Evolutionary conservation across 2,329 filamentous ascomycete species (phyloP).

Genomic region (Penicillium sp.): DNA sequence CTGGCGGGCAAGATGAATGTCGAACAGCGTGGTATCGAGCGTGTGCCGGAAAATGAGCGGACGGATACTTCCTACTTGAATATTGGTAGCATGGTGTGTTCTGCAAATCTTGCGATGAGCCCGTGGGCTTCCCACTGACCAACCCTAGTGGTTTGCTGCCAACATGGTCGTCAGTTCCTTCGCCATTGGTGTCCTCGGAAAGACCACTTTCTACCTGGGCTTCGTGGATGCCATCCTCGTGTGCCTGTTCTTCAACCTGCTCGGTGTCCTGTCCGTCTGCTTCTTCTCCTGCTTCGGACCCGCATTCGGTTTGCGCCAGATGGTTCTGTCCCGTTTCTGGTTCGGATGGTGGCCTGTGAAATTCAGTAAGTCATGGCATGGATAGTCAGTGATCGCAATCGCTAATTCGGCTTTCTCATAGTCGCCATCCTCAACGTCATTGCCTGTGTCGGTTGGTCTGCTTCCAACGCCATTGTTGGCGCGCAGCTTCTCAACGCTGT

Average conservation of each 20-base stretch:
- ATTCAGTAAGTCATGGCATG: conserved; percentile 52
- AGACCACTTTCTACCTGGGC: conserved; percentile 68
- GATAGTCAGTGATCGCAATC: not conserved
- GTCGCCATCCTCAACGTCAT: conserved; percentile 71
- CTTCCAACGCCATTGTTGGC: conserved; percentile 77
- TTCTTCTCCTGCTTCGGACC: conserved; percentile 79
- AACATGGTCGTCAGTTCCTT: conserved; percentile 79
- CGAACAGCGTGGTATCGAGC: conserved; percentile 74
- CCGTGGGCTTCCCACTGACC: conserved; percentile 25
- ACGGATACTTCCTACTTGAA: conserved; percentile 66
- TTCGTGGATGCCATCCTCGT: conserved; percentile 72
- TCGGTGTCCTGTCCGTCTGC: conserved; percentile 71
- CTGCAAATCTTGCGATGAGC: conserved; percentile 11
- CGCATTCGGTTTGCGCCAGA: conserved; percentile 72
- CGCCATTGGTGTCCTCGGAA: conserved; percentile 70
- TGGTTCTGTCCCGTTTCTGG: conserved; percentile 76
- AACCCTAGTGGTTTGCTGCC: conserved; percentile 68
- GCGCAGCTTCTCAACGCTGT: conserved; percentile 76
- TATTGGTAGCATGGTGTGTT: conserved; percentile 69
- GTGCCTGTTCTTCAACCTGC: conserved; percentile 73
- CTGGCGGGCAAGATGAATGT: conserved; percentile 66
- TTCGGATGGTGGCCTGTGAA: conserved; percentile 73
- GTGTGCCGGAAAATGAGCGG: conserved; percentile 69
- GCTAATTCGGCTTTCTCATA: conserved; percentile 24
- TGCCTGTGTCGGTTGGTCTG: conserved; percentile 72